Evolutionary conservation across 768 basidiomycete species (phyloP), one percentile per base, ranked within the genome.

Genomic region (Pulveroboletus sp.): DNA sequence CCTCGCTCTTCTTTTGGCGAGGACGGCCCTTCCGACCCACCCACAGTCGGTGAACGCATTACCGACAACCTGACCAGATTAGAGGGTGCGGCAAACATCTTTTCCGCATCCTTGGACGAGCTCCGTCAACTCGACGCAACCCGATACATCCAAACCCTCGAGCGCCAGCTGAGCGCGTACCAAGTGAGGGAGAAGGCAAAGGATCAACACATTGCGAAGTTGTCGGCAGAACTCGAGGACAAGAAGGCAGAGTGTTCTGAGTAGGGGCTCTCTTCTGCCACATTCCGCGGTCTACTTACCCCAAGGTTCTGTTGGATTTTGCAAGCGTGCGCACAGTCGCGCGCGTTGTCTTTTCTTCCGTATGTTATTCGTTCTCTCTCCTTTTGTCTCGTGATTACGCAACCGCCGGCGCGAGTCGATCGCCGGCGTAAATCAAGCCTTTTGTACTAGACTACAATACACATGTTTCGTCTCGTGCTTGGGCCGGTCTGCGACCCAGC

Each of bases 121-220:
- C n/a, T 64, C 1, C 42, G 50, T 1, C 54, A 59, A 14, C 43
- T 62, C 26, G 43, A 37, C 13, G 32, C 69, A 0, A 47, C 53
- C 35, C 58, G 62, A 9, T 69, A 73, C 42, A 61, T 77, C 35
- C 51, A 51, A 29, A 68, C 64, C 45, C 64, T 78, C 31, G 74
- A 79, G 51, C 64, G 71, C 31, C 70, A 69, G 47, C 52, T 63
- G 10, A 55, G 55, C 9, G 72, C 74, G 19, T 61, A 71, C 40
- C 68, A 67, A 37, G 65, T 69, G 37, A 65, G 69, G 22, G 69
- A 67, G 13, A 58, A 60, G 4, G 61, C 59, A 5, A 76, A 75
- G 52, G 60, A 59, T 27, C 58, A 36, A 23, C 37, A 19, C 1
- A 59, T 67, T 2, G 46, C 32, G 5, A n/a, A n/a, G 11, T 9